phyloP scores from a whole-genome alignment of 176 grass and related monocot species.

The Carex pumila region DNA sequence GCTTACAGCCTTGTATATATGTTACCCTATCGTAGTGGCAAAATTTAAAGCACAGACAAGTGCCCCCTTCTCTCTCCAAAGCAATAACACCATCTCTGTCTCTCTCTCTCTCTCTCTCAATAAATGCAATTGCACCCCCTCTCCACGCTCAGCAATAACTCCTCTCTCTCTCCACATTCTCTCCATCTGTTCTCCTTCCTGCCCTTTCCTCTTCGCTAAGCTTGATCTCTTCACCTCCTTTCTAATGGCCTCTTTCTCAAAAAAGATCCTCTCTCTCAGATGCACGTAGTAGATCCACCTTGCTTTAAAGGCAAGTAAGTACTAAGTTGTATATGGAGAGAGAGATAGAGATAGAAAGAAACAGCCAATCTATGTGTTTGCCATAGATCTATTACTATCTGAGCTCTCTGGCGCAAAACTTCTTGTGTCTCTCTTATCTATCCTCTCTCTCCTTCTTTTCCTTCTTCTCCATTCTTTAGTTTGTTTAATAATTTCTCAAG shows the following conservation, averaged over 20 bases:
- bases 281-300: slow-evolving; percentile 21
- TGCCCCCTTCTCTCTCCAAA: slow-evolving; percentile 26
- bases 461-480: slow-evolving; percentile 27
- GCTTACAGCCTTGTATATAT: background rate
- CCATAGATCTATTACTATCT: slow-evolving; percentile 45
- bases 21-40: slow-evolving; percentile 25
- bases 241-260: slow-evolving; percentile 23
- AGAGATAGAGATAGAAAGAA: slow-evolving; percentile 12
- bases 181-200: slow-evolving; percentile 41
- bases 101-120: slow-evolving; percentile 39
- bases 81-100: slow-evolving; percentile 52
- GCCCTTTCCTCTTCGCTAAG: slow-evolving; percentile 4
- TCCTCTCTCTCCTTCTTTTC: slow-evolving; percentile 28
- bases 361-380: slow-evolving; percentile 28
- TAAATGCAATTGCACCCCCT: slow-evolving; percentile 99
- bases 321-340: background rate
- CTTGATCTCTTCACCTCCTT: slow-evolving; percentile 20
- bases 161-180: slow-evolving; percentile 47
- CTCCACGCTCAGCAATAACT: slow-evolving; percentile 96
- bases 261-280: slow-evolving; percentile 17
- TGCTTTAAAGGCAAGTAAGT: slow-evolving; percentile 9
- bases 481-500: background rate
- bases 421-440: slow-evolving; percentile 12
- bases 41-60: slow-evolving; percentile 23
- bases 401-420: slow-evolving; percentile 13